phyloP scores from a whole-genome alignment of 1,139 yeast species.

The Debaryomyces udenii region DNA sequence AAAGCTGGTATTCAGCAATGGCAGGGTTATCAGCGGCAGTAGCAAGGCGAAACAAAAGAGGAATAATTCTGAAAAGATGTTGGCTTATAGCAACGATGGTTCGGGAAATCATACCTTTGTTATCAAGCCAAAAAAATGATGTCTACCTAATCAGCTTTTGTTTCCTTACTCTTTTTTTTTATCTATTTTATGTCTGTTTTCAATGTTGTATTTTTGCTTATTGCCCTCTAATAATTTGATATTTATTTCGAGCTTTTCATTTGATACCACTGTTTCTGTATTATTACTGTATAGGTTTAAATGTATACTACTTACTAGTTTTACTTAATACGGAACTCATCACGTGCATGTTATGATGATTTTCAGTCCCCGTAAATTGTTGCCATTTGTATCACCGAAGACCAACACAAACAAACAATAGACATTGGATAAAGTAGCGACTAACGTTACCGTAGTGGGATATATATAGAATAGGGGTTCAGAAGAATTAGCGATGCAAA shows the following conservation, averaged over 20 bases:
- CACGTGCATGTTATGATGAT: slow-evolving; percentile 7
- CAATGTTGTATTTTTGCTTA: background rate
- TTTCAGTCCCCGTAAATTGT: slow-evolving; percentile 6
- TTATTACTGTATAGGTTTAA: slow-evolving; percentile 3
- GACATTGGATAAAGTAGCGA: background rate
- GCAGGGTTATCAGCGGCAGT: slow-evolving; percentile 28
- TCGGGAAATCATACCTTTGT: slow-evolving; percentile 46
- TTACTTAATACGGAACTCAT: background rate
- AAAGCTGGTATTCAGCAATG: slow-evolving; percentile 27
- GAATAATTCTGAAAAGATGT: slow-evolving; percentile 33
- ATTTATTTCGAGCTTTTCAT: background rate
- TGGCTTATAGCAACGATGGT: slow-evolving; percentile 49
- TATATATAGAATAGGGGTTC: slow-evolving; percentile 4
- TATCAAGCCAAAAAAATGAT: slow-evolving; percentile 38
- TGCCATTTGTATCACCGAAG: slow-evolving; percentile 6
- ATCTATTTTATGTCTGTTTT: background rate
- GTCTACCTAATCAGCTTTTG: background rate
- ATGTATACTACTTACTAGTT: slow-evolving; percentile 3
- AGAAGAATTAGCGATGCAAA: slow-evolving; percentile 13
- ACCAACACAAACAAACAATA: slow-evolving; percentile 8
- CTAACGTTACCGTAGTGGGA: background rate
- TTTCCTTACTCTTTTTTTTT: background rate
- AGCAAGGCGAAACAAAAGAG: slow-evolving; percentile 25
- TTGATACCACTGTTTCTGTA: background rate
- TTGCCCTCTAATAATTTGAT: background rate